A percentile compares a stretch with the other conserved stretches of the same genome.
Evolutionary conservation across 1,139 yeast species (phyloP).

Genomic region (Kluyveromyces marxianus): DNA sequence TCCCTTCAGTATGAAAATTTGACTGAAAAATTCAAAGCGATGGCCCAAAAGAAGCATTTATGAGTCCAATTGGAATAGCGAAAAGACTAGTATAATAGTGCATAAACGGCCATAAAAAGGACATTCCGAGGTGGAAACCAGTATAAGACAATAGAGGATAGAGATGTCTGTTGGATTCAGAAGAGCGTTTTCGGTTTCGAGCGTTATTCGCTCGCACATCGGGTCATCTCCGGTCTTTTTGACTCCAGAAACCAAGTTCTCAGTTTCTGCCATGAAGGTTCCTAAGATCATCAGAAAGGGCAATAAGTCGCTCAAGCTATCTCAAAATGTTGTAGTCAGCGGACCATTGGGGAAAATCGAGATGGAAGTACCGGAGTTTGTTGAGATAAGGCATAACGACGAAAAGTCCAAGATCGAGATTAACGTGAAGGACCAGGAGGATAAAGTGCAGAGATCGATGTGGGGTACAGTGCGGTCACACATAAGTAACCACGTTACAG

Average conservation of each 20-base stretch:
- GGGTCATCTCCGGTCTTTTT: constrained; percentile 54
- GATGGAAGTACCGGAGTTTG: constrained; percentile 66
- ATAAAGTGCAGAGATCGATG: constrained; percentile 71
- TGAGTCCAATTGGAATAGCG: no score
- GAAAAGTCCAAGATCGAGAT: constrained; percentile 42
- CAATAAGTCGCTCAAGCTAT: constrained; percentile 47
- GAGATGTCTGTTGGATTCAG: constrained; percentile 6
- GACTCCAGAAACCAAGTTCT: constrained; percentile 44
- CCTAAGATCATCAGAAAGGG: constrained; percentile 63
- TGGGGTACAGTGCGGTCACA: constrained; percentile 94
- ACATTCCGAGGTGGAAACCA: not conserved
- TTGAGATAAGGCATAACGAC: constrained; percentile 34
- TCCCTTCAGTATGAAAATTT: not conserved
- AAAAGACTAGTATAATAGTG: not conserved
- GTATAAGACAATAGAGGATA: not conserved
- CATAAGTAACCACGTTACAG: constrained; percentile 69
- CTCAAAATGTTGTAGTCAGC: constrained; percentile 53
- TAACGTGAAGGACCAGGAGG: constrained; percentile 46
- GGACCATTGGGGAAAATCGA: constrained; percentile 77
- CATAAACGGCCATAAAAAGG: not conserved
- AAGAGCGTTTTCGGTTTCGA: constrained; percentile 32
- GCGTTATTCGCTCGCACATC: constrained; percentile 39
- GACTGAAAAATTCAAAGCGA: not conserved
- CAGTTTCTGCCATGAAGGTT: constrained; percentile 31
- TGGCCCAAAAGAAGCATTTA: not conserved